Base-by-base conservation (phyloP, 768 basidiomycete genomes). In the Amanita fuliginea region DNA sequence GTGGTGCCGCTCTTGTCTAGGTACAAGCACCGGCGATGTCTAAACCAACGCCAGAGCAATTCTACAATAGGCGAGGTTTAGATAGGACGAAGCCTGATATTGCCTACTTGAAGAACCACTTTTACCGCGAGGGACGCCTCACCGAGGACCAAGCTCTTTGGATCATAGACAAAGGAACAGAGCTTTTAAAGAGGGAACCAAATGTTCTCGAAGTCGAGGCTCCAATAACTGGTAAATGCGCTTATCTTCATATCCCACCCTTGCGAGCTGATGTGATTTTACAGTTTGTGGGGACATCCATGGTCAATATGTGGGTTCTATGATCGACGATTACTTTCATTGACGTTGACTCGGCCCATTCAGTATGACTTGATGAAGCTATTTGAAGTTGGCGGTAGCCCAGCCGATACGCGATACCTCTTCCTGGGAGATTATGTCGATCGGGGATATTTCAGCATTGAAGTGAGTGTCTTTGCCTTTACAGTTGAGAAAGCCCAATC, bases 261-360 rank as follows among this genome's bases (percentile, higher is more conserved):
- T 16, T 37, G 46, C 30, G 11, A 13, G 36, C 42, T 44, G 47
- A 49, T 28, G 16, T 45, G 49, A 48, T 50, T 22, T 18, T 18
- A n/a, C 58, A 92, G 91, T 93, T 33, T 98, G 95, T 64, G 96
- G 95, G 42, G 95, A 98, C 69, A 96, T 98, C 41, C 95, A 98
- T 59, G 95, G 95, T 0, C 95, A 99, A 89, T 99, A 99, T 70
- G 95, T 96, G 58, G 64, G 87, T 71, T 37, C 10, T 49, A 49
- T 13, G 26, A 32, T 51, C 46, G 40, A 16, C 33, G 28, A 26
- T 28, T 47, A 22, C 39, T 47, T 34, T 52, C 46, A 35, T 58
- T 19, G 53, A 32, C 42, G 22, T 49, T 54, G 44, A 47, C 54
- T 49, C n/a, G 44, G 16, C 43, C 34, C 42, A 36, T 24, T 32